Evolutionary conservation across 768 basidiomycete genomes (phyloP).

Genomic region (Termitomyces heimii): DNA sequence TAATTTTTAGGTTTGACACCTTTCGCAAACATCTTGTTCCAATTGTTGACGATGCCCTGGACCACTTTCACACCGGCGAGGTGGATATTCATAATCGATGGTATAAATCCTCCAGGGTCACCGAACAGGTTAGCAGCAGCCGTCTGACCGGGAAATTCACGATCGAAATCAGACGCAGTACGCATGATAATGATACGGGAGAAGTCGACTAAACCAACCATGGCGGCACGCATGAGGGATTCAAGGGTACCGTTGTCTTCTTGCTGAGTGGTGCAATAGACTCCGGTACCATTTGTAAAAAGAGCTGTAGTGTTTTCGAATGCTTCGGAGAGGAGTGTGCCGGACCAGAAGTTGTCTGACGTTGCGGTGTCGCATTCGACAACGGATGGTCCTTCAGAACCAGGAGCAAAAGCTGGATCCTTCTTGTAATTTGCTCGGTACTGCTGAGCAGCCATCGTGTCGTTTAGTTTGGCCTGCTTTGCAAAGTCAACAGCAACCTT

Average conservation of each 20-base stretch:
- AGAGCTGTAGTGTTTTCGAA: conserved; percentile 8
- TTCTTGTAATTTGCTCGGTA: conserved; percentile 2
- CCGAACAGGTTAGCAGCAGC: conserved; percentile 6
- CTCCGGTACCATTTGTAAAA: conserved; percentile 10
- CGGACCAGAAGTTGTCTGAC: conserved; percentile 6
- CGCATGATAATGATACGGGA: conserved; percentile 13
- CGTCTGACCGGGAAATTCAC: conserved; percentile 7
- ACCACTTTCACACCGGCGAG: conserved; percentile 10
- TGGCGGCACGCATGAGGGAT: conserved; percentile 7
- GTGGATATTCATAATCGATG: conserved; percentile 8
- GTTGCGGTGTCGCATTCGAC: conserved; percentile 12
- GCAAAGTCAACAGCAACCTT: conserved; percentile 9
- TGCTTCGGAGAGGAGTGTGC: conserved; percentile 9
- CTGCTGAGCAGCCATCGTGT: background rate
- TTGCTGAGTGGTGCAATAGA: conserved; percentile 10
- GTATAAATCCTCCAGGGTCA: conserved; percentile 6
- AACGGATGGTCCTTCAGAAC: conserved; percentile 4
- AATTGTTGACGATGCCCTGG: conserved; percentile 4
- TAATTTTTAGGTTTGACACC: conserved; percentile 8
- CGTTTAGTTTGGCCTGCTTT: conserved; percentile 7
- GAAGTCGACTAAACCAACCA: conserved; percentile 7
- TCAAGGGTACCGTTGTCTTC: conserved; percentile 11
- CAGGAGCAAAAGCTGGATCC: conserved; percentile 1
- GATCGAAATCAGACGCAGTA: conserved; percentile 11
- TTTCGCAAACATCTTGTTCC: conserved; percentile 3